These are phyloP conservation scores for Diaporthe vaccinii DNA, from an alignment of 2,329 filamentous ascomycete species.

Conservation along the genomic window DNA sequence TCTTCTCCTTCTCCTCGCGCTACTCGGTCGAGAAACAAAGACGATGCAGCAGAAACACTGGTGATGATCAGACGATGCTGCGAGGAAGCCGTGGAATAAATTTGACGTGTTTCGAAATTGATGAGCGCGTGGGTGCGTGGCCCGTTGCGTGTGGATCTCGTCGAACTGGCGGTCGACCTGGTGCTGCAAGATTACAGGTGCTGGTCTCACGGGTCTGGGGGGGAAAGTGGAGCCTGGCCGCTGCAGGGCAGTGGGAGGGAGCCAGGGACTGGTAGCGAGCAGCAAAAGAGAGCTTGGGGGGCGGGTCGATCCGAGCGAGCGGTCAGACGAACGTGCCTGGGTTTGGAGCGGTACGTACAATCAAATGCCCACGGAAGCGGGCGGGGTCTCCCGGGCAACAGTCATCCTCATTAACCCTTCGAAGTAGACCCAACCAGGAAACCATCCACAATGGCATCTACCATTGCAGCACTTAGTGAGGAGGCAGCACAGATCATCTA, in stretches of 20 bases:
- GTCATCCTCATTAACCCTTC: too few relatives aligned
- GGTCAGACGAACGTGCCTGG: slow-evolving; percentile 16
- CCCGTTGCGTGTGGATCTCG: slow-evolving; percentile 13
- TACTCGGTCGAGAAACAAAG: background rate
- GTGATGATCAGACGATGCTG: slow-evolving; percentile 14
- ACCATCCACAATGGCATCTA: background rate
- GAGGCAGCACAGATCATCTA: too few relatives aligned
- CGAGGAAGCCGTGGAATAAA: background rate
- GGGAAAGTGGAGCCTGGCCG: background rate
- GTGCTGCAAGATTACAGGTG: slow-evolving; percentile 28
- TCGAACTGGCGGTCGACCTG: slow-evolving; percentile 25
- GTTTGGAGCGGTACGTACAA: too few relatives aligned
- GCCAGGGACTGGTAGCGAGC: slow-evolving; percentile 1
- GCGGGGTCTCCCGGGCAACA: too few relatives aligned
- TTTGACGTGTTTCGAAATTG: slow-evolving; percentile 31
- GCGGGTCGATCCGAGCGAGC: slow-evolving; percentile 30
- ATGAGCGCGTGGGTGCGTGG: slow-evolving; percentile 30
- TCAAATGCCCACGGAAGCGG: too few relatives aligned
- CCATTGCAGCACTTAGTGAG: too few relatives aligned
- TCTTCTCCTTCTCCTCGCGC: background rate
- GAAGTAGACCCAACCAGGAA: too few relatives aligned
- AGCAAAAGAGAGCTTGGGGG: background rate
- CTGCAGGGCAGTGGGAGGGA: slow-evolving; percentile 21
- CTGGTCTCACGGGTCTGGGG: background rate
- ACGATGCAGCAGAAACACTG: slow-evolving; percentile 1